Base-by-base conservation (phyloP, 1,139 yeast genomes). In the Petasospora rhodanensis region DNA sequence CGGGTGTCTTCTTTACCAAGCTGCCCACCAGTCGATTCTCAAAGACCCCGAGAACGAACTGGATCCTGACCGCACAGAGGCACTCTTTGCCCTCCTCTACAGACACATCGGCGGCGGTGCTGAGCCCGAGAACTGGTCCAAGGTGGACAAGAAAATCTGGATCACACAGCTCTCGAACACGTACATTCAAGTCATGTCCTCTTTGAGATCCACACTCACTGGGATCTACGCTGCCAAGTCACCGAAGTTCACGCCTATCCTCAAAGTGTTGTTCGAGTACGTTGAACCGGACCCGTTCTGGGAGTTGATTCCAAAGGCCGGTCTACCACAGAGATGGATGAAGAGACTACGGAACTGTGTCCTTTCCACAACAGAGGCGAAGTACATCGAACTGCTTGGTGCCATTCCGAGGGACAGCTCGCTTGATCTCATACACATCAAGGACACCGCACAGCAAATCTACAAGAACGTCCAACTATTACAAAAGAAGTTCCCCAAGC, bases 331-430 rank as follows among this genome's bases (percentile, higher is more conserved):
- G 24, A 68, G 66, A 44, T 75, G 79, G 76, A 66, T 76, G 29
- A 70, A 67, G 43, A 64, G 64, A 33, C 55, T 79, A 9, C 64
- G 68, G 10, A 70, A 68, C 26, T 49, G 74, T 0, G 56, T 80
- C 8, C 58, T 74, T 14, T 62, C 70, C 14, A 66, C 74, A 0
- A 70, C 86, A 2, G 85, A 79, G 42, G 46, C 56, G 4, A 69
- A 78, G 45, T 84, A 84, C 49, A 76, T 78, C 12, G 69, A 70
- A 8, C 54, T 77, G 14, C 61, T 83, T 20, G 63, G 68, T 7
- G 61, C 61, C n/a, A 60, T 82, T 15, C 93, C 94, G 0, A 63
- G 84, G 39, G 89, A 82, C 49, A 66, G 68, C 37, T 64, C 79
- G 0, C 59, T 82, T 13, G 73, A 64, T 35, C 61, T 79, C 10